These are phyloP conservation scores for Purpureocillium takamizusanense DNA, from an alignment of 2,329 filamentous ascomycete genomes.

Conservation along the genomic window DNA sequence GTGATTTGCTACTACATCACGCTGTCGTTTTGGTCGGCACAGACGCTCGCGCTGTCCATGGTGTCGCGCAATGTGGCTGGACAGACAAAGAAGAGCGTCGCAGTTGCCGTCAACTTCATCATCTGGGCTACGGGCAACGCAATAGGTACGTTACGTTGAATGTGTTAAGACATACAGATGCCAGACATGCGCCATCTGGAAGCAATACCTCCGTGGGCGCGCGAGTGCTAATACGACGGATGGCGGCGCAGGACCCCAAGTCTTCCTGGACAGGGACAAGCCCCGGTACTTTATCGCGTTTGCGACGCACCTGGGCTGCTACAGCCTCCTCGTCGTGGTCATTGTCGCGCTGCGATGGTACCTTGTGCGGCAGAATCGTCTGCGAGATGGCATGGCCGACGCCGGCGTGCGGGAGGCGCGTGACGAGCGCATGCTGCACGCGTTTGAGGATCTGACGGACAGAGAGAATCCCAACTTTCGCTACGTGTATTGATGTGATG, in stretches of 20 bases:
- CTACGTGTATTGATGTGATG: constrained; percentile 35
- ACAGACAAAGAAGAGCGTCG: constrained; percentile 63
- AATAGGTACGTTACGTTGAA: constrained; percentile 47
- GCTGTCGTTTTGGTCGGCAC: constrained; percentile 68
- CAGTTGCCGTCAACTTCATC: constrained; percentile 61
- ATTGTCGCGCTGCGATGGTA: constrained; percentile 51
- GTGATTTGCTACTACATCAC: constrained; percentile 69
- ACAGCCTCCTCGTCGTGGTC: constrained; percentile 48
- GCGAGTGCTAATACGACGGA: background rate
- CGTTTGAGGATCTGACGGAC: constrained; percentile 56
- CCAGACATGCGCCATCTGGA: too few species aligned
- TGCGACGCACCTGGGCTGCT: constrained; percentile 61
- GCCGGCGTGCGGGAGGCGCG: constrained; percentile 24
- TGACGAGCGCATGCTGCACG: constrained; percentile 35
- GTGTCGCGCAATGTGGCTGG: constrained; percentile 62
- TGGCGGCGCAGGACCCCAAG: constrained; percentile 44
- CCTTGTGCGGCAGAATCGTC: constrained; percentile 47
- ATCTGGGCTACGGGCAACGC: constrained; percentile 62
- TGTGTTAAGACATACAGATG: too few species aligned
- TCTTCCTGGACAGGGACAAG: constrained; percentile 50
- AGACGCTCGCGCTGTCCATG: constrained; percentile 58
- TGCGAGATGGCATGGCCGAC: constrained; percentile 38
- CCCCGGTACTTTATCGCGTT: constrained; percentile 64
- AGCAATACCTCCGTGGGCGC: too few species aligned
- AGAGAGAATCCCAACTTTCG: constrained; percentile 51